Evolutionary conservation across 2,329 filamentous ascomycete species (phyloP), one percentile per base, ranked within the genome.

Genomic region (Berkeleyomyces basicola): DNA sequence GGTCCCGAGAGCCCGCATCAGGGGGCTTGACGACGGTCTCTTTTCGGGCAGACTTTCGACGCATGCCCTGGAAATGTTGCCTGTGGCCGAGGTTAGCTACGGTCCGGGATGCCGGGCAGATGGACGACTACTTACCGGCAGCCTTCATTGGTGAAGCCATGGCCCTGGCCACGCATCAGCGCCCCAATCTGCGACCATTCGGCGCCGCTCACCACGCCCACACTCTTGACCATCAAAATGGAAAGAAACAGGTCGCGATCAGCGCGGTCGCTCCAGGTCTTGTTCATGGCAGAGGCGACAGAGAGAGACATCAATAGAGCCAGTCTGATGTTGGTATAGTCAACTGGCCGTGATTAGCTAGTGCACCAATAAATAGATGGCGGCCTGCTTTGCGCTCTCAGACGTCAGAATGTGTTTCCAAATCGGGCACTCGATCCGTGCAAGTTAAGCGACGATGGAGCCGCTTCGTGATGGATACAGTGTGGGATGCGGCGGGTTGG

Each of bases 181-280:
- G 80, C 81, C 66, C 81, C 81, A 67, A 84, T 83, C 46, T 77
- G 81, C 37, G 76, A 79, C 81, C 81, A 84, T 80, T 84, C 81
- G 14, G 74, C 72, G 64, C 80, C 81, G 71, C 80, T 83, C 71
- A 84, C 83, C 69, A 83, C 76, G 66, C 81, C 81, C 67, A 84
- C 82, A 70, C 82, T 81, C 72, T 84, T 84, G 58, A 82, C 78
- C 3, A 78, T 81, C 46, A 83, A 71, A 64, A 84, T 83, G 61
- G 80, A 82, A 68, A 83, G 83, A 74, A 83, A 83, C 57, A 84
- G 74, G 69, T 84, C 81, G 69, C 81, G 82, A 68, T 84, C 81
- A 65, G 81, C 81, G 64, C 79, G 76, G 67, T 83, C 80, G 68
- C 78, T 81, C 80, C 80, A 83, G 69, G 81, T 81, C 73, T 82